phyloP scores from a whole-genome alignment of 2,329 filamentous ascomycete genomes.

The Ophioceras dolichostomum region DNA sequence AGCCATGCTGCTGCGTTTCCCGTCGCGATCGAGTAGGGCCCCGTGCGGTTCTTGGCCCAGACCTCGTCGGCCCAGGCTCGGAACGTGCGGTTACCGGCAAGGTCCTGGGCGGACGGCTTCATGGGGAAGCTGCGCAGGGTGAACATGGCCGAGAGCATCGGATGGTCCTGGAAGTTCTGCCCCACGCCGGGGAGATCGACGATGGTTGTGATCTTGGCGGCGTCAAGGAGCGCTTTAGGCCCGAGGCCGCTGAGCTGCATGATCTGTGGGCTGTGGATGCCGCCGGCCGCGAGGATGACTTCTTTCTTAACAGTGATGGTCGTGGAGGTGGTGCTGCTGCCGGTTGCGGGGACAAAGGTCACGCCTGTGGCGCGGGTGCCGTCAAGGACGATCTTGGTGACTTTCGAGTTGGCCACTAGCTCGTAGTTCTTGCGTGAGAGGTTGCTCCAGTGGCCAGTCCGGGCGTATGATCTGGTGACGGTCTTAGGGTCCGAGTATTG shows the following conservation, averaged over 20 bases:
- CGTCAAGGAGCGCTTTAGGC: conserved; percentile 26
- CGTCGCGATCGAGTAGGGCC: conserved; percentile 15
- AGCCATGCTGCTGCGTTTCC: conserved; percentile 18
- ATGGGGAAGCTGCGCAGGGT: conserved; percentile 8
- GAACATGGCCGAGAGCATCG: conserved; percentile 15
- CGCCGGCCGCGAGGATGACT: conserved; percentile 29
- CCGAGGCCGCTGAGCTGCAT: conserved; percentile 24
- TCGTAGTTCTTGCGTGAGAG: conserved; percentile 18
- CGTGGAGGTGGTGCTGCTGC: background rate
- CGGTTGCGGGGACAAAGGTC: conserved; percentile 10
- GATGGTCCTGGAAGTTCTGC: conserved; percentile 35
- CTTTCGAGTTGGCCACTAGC: conserved; percentile 16
- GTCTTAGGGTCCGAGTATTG: conserved; percentile 24
- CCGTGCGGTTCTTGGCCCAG: conserved; percentile 14
- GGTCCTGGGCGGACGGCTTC: conserved; percentile 9
- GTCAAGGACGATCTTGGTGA: conserved; percentile 16
- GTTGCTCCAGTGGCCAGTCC: conserved; percentile 21
- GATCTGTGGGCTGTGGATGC: conserved; percentile 23
- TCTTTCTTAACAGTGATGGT: conserved; percentile 21
- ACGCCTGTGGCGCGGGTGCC: conserved; percentile 17
- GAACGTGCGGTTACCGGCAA: conserved; percentile 13
- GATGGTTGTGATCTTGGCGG: conserved; percentile 24
- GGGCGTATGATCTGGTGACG: conserved; percentile 23
- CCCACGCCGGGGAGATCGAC: conserved; percentile 33
- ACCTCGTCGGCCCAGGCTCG: conserved; percentile 11